A percentile compares a stretch with the other conserved stretches of the same genome.
Conservation (phyloP, 2,329 filamentous ascomycete genomes). For the Endocalyx cinctus region DNA sequence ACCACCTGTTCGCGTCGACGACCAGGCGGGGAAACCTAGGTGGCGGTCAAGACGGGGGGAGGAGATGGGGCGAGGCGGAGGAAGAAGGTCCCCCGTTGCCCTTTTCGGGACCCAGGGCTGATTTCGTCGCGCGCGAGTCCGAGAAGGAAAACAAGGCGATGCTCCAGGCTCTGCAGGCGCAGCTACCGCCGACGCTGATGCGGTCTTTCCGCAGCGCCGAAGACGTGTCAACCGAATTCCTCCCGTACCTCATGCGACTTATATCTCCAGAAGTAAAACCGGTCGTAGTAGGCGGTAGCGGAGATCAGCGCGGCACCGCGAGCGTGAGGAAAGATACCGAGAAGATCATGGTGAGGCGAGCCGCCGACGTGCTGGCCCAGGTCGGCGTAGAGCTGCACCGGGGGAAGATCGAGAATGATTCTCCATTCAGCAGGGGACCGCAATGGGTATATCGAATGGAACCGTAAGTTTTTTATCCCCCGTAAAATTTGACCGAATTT, state of each 20-base stretch:
- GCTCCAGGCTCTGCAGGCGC: conserved; percentile 68
- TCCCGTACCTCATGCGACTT: conserved; percentile 80
- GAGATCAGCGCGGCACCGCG: conserved; percentile 62
- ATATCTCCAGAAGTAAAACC: conserved; percentile 88
- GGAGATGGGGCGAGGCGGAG: conserved; percentile 41
- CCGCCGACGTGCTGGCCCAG: conserved; percentile 78
- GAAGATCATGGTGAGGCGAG: conserved; percentile 72
- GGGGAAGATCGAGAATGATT: conserved; percentile 70
- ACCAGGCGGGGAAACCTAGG: conserved; percentile 41
- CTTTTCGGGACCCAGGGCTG: conserved; percentile 77
- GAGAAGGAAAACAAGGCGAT: conserved; percentile 73
- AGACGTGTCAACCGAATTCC: conserved; percentile 72
- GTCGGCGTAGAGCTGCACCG: conserved; percentile 77
- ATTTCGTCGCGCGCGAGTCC: conserved; percentile 76
- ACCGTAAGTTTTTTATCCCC: conserved; percentile 56
- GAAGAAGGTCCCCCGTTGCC: conserved; percentile 56
- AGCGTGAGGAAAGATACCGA: conserved; percentile 86
- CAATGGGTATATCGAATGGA: conserved; percentile 93
- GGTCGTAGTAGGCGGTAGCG: conserved; percentile 72
- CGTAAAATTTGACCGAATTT: too few relatives aligned
- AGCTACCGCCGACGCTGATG: conserved; percentile 65
- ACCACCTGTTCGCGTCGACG: conserved; percentile 80
- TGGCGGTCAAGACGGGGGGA: conserved; percentile 41
- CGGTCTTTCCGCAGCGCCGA: conserved; percentile 76
- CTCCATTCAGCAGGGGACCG: conserved; percentile 51